phyloP scores from a whole-genome alignment of 257 asterid genomes.

The Solanum sejunctum region DNA sequence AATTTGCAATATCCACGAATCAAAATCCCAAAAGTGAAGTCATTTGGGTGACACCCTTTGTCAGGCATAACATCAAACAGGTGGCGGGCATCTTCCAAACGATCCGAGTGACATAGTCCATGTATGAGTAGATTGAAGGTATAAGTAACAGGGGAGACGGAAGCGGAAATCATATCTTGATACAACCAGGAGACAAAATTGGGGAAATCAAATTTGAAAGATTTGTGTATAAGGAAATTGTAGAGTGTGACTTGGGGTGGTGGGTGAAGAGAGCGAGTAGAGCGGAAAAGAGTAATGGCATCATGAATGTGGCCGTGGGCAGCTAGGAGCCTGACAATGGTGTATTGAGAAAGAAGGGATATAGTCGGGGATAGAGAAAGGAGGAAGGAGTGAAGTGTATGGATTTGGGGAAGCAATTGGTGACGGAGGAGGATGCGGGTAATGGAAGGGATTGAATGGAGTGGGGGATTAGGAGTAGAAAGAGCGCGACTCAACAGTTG shows the following conservation, averaged over 20 bases:
- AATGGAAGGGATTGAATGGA: constrained; percentile 33
- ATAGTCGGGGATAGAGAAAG: constrained; percentile 19
- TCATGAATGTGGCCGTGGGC: constrained; percentile 24
- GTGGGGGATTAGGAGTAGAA: neutral
- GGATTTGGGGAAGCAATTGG: constrained; percentile 54
- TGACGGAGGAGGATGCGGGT: constrained; percentile 51
- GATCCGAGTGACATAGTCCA: constrained; percentile 45
- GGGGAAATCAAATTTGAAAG: constrained; percentile 15
- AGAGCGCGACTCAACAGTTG: constrained; percentile 53
- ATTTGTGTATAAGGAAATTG: constrained; percentile 25
- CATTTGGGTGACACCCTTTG: constrained; percentile 71
- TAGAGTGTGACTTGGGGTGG: constrained; percentile 58
- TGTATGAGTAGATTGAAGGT: constrained; percentile 67
- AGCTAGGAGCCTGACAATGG: constrained; percentile 38
- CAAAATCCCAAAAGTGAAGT: constrained; percentile 66
- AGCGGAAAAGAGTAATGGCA: constrained; percentile 57
- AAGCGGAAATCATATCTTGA: constrained; percentile 53
- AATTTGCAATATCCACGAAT: constrained; percentile 61
- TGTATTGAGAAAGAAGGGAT: constrained; percentile 12
- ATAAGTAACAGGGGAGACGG: constrained; percentile 47
- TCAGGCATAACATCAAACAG: constrained; percentile 65
- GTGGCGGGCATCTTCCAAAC: constrained; percentile 57
- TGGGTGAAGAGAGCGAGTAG: constrained; percentile 31
- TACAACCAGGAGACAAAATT: constrained; percentile 47
- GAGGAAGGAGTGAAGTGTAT: constrained; percentile 40